Conservation (phyloP, 2,329 filamentous ascomycete species). For the Westerdykella aurantiaca region DNA sequence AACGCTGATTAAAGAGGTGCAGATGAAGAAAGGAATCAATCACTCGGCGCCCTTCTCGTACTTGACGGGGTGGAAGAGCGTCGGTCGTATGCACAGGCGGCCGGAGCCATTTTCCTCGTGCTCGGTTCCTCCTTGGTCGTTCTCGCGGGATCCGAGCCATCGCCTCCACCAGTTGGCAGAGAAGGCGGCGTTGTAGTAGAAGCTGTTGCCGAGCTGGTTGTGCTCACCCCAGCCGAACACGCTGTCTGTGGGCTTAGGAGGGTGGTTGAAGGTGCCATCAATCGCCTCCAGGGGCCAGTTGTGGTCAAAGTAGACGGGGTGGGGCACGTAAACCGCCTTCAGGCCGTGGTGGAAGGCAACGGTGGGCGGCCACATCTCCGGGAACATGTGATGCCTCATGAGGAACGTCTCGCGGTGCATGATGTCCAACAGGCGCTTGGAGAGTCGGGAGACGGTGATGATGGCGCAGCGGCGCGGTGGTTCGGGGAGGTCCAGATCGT, state of each 20-base stretch:
- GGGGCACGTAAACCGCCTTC: conserved; percentile 71
- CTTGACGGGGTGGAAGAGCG: conserved; percentile 47
- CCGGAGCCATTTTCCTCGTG: conserved; percentile 43
- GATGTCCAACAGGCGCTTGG: conserved; percentile 62
- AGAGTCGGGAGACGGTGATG: conserved; percentile 69
- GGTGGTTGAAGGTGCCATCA: conserved; percentile 46
- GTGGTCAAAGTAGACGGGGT: conserved; percentile 74
- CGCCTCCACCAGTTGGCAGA: conserved; percentile 45
- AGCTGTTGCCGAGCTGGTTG: conserved; percentile 46
- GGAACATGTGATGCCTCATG: conserved; percentile 66
- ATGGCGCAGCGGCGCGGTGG: conserved; percentile 71
- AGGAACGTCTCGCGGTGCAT: conserved; percentile 73
- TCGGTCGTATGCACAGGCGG: conserved; percentile 43
- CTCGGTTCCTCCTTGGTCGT: conserved; percentile 38
- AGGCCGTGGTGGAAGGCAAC: conserved; percentile 70
- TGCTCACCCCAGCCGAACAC: conserved; percentile 50
- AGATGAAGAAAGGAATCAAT: conserved; percentile 10
- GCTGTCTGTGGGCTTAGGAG: conserved; percentile 40
- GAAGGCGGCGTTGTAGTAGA: conserved; percentile 49
- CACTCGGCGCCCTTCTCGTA: conserved; percentile 39
- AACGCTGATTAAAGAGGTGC: conserved; percentile 24
- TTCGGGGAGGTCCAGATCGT: conserved; percentile 48
- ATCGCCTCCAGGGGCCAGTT: conserved; percentile 54
- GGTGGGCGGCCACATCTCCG: conserved; percentile 73
- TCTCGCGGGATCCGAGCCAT: conserved; percentile 46